A percentile compares a stretch with the other conserved stretches of the same genome.
phyloP scores from a whole-genome alignment of 345 rosid genomes.

The sweet orange (Citrus sinensis) region DVS_A1.0 CM039161.1:719001-719500 shows the following conservation, averaged over 20 bases:
- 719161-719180: background rate
- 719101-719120: background rate
- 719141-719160: background rate
- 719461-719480: constrained; percentile 86
- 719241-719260: background rate
- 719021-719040: constrained; percentile 34
- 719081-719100: background rate
- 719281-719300: background rate
- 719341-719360: background rate
- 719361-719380: background rate
- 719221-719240: background rate
- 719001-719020: constrained; percentile 48
- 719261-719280: background rate
- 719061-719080: background rate
- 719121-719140: background rate
- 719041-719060: constrained; percentile 18
- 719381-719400: constrained; percentile 32
- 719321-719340: background rate
- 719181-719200: background rate
- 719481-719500: constrained; percentile 90
- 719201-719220: background rate
- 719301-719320: background rate
- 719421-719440: constrained; percentile 86
- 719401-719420: constrained; percentile 93
- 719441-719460: constrained; percentile 91